Evolutionary conservation across 2,329 filamentous ascomycete species (phyloP).

Genomic region (Neofusicoccum laricinum): DNA sequence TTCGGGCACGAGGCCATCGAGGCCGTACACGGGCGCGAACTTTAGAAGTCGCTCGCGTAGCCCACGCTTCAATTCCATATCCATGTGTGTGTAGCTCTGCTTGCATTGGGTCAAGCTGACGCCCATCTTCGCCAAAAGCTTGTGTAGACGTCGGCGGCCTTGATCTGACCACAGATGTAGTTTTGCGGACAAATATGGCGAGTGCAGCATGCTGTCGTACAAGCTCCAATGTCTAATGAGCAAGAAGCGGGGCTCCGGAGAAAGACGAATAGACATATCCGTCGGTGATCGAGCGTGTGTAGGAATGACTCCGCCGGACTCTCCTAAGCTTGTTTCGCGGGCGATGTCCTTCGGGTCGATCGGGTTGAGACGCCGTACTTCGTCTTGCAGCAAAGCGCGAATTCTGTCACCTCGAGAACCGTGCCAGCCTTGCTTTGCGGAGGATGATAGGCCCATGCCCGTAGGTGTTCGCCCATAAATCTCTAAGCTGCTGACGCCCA

Average conservation of each 20-base stretch:
- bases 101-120: constrained; percentile 91
- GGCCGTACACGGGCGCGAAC: constrained; percentile 88
- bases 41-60: constrained; percentile 81
- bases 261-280: constrained; percentile 87
- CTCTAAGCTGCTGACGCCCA: constrained; percentile 92
- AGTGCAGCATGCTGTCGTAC: constrained; percentile 98
- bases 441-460: constrained; percentile 64
- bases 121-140: constrained; percentile 96
- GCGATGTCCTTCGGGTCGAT: constrained; percentile 58
- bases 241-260: constrained; percentile 89
- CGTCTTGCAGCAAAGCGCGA: constrained; percentile 81
- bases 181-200: constrained; percentile 85
- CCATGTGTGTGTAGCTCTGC: constrained; percentile 97
- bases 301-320: constrained; percentile 77
- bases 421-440: constrained; percentile 67
- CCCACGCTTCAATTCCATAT: constrained; percentile 90
- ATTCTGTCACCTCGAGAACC: constrained; percentile 79
- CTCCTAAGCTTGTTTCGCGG: constrained; percentile 61
- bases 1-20: constrained; percentile 83
- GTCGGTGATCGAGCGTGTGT: constrained; percentile 85
- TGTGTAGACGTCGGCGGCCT: constrained; percentile 84
- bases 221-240: constrained; percentile 95
- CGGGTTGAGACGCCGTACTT: constrained; percentile 90
- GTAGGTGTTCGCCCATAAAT: constrained; percentile 83
- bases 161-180: constrained; percentile 93